These are phyloP conservation scores for Botryotinia globosa DNA, from an alignment of 2,329 filamentous ascomycete species.

Conservation along the genomic window DNA sequence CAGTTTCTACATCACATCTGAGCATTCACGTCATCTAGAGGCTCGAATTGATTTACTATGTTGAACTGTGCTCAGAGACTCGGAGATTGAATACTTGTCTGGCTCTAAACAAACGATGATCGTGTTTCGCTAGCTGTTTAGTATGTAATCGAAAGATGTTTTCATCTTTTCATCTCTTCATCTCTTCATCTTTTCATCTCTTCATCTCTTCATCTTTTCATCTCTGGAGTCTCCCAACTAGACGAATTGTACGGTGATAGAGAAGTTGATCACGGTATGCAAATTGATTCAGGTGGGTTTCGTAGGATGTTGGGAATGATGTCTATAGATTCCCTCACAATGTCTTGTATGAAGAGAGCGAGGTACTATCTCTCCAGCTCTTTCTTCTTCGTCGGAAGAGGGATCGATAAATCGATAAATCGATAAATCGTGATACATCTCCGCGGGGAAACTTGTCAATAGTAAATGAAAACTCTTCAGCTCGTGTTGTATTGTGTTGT, in stretches of 20 bases:
- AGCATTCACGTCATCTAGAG: neutral
- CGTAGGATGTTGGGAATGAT: too few relatives aligned
- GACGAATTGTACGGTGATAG: neutral
- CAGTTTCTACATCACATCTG: neutral
- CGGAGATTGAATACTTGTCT: neutral
- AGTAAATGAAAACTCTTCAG: too few relatives aligned
- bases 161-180: neutral
- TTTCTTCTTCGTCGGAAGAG: too few relatives aligned
- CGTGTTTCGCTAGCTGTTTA: neutral
- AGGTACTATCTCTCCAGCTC: too few relatives aligned
- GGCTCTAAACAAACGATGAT: neutral
- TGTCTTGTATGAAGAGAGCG: too few relatives aligned
- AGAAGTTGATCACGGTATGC: neutral
- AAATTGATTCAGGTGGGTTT: neutral
- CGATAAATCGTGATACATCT: too few relatives aligned
- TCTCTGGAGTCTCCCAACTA: neutral
- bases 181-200: neutral
- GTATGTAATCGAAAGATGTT: neutral
- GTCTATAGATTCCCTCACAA: too few relatives aligned
- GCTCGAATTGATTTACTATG: neutral
- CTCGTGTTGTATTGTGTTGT: too few relatives aligned
- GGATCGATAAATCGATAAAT: too few relatives aligned
- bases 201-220: neutral
- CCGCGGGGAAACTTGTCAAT: rapidly evolving
- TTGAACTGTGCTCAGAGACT: neutral